phyloP scores from a whole-genome alignment of 441 rosid genomes.

The Erysimum pusillum region DNA sequence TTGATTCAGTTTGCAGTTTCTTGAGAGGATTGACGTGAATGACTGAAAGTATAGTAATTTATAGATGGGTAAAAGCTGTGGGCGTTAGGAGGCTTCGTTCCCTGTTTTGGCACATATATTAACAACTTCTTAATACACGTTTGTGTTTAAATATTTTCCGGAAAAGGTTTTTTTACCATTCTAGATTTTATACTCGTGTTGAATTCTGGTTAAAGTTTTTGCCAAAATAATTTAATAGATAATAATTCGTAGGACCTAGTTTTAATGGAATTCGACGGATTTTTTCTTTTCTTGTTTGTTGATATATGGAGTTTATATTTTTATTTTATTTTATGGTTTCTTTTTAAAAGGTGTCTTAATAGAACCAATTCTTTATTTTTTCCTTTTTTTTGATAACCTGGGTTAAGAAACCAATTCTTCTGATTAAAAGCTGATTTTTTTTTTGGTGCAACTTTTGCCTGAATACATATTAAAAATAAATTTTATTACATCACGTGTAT shows the following conservation, averaged over 20 bases:
- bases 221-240: neutral
- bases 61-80: slow-evolving; percentile 38
- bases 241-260: slow-evolving; percentile 23
- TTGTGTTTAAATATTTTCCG: neutral
- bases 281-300: neutral
- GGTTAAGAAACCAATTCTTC: neutral
- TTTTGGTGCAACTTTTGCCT: neutral
- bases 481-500: neutral
- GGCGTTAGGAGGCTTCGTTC: too few species aligned
- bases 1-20: slow-evolving; percentile 4
- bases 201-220: neutral
- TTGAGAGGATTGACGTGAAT: slow-evolving; percentile 18
- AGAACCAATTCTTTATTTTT: neutral
- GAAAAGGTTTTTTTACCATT: neutral
- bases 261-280: slow-evolving; percentile 18
- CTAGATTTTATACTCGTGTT: neutral
- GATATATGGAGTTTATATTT: too few species aligned
- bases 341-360: neutral
- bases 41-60: neutral
- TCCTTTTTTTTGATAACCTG: too few species aligned
- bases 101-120: slow-evolving; percentile 18
- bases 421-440: neutral
- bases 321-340: neutral
- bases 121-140: neutral
- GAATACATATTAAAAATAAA: neutral